These are phyloP conservation scores for Aspergillus tubingensis DNA, from an alignment of 2,329 filamentous ascomycete genomes.

Conservation along the genomic window DNA sequence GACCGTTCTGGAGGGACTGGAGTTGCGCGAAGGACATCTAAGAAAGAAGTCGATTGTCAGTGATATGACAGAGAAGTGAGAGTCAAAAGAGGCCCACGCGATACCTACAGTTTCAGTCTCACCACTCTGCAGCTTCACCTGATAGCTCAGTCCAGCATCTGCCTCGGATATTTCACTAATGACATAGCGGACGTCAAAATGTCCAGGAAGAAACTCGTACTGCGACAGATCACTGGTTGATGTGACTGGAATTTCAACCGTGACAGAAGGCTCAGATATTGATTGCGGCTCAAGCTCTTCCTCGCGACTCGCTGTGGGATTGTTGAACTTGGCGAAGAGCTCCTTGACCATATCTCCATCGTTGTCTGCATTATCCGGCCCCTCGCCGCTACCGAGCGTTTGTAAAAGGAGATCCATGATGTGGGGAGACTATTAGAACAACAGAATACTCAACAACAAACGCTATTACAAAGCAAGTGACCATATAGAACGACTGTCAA, in stretches of 20 bases:
- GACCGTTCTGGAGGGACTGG: constrained; percentile 32
- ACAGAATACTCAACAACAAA: no score
- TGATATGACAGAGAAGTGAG: constrained; percentile 4
- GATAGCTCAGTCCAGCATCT: constrained; percentile 28
- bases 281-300: not conserved
- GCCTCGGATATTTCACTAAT: constrained; percentile 29
- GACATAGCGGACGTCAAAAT: constrained; percentile 37
- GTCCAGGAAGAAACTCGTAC: constrained; percentile 44
- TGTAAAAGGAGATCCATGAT: not conserved
- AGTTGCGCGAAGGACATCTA: constrained; percentile 33
- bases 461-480: not conserved
- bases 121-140: constrained; percentile 38
- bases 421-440: not conserved
- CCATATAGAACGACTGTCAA: not conserved
- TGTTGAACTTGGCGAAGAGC: constrained; percentile 21
- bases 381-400: not conserved
- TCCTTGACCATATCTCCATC: constrained; percentile 22
- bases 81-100: not conserved
- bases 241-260: constrained; percentile 35
- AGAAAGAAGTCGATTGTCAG: constrained; percentile 1
- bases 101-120: constrained; percentile 39
- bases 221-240: constrained; percentile 30
- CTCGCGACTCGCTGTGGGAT: not conserved
- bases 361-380: not conserved
- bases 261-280: not conserved